These are phyloP conservation scores for Diplodia seriata DNA, from an alignment of 2,329 filamentous ascomycete genomes.

Conservation along the genomic window DNA sequence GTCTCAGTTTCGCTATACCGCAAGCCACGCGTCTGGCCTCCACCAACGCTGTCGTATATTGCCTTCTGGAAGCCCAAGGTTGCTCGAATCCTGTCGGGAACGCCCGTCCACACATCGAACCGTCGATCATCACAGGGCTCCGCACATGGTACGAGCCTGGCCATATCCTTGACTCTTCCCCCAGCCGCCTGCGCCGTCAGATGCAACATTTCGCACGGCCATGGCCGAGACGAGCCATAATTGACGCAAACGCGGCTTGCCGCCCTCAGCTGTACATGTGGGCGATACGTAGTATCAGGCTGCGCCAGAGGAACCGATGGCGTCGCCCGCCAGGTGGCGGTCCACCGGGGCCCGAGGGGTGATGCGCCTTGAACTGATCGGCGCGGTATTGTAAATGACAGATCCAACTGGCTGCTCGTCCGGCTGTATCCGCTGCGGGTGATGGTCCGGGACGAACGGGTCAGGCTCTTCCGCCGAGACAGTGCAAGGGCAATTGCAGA, in stretches of 20 bases:
- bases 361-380: slow-evolving; percentile 25
- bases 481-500: slow-evolving; percentile 9
- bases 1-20: slow-evolving; percentile 13
- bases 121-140: slow-evolving; percentile 14
- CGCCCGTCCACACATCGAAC: neutral
- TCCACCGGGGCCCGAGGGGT: neutral
- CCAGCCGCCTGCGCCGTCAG: slow-evolving; percentile 22
- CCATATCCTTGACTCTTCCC: slow-evolving; percentile 18
- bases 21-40: slow-evolving; percentile 1
- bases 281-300: neutral
- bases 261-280: slow-evolving; percentile 14
- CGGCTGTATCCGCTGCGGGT: slow-evolving; percentile 29
- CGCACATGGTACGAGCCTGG: slow-evolving; percentile 7
- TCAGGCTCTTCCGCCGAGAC: slow-evolving; percentile 23
- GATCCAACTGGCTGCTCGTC: slow-evolving; percentile 21
- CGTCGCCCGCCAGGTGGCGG: neutral
- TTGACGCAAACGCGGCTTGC: slow-evolving; percentile 22
- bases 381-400: slow-evolving; percentile 11
- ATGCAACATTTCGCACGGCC: slow-evolving; percentile 19
- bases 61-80: slow-evolving; percentile 7
- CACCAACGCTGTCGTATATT: neutral
- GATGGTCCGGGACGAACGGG: slow-evolving; percentile 21
- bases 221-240: slow-evolving; percentile 13
- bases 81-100: slow-evolving; percentile 1
- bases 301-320: neutral